These are phyloP conservation scores for Shiraia sp. DNA, from an alignment of 2,329 filamentous ascomycete species.

Conservation along the genomic window DNA sequence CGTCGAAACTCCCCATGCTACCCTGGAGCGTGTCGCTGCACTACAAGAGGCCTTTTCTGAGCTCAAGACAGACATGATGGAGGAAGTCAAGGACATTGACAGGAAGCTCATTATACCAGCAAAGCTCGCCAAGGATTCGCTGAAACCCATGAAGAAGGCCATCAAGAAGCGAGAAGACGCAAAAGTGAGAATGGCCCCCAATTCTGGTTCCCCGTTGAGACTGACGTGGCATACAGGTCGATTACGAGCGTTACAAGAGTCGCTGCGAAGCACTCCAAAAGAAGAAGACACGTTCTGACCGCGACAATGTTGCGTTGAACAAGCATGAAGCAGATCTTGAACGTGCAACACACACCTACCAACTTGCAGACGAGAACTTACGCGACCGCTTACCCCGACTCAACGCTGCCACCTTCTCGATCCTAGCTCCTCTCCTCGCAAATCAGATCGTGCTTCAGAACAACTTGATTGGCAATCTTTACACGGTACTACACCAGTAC, in stretches of 20 bases:
- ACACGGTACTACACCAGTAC: constrained; percentile 75
- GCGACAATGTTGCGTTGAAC: constrained; percentile 71
- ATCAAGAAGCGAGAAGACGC: constrained; percentile 86
- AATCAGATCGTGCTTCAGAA: constrained; percentile 78
- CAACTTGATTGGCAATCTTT: constrained; percentile 74
- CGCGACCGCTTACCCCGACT: constrained; percentile 72
- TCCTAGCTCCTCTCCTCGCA: constrained; percentile 73
- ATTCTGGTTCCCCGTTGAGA: not conserved
- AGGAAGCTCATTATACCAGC: constrained; percentile 70
- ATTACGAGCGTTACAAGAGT: constrained; percentile 78
- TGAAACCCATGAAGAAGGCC: constrained; percentile 76
- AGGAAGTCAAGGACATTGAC: constrained; percentile 74
- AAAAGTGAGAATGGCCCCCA: constrained; percentile 52
- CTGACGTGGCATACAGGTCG: constrained; percentile 56
- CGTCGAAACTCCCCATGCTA: constrained; percentile 63
- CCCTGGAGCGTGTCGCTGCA: constrained; percentile 66
- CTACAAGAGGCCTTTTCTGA: constrained; percentile 71
- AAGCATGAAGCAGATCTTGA: constrained; percentile 74
- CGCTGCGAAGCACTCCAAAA: constrained; percentile 70
- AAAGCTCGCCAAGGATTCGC: constrained; percentile 67
- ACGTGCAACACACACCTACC: constrained; percentile 71
- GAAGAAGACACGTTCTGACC: constrained; percentile 70
- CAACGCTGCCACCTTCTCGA: constrained; percentile 69
- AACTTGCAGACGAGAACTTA: constrained; percentile 74
- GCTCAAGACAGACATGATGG: constrained; percentile 70